These are phyloP conservation scores for Heterobasidion parviporum DNA, from an alignment of 1,284 basidiomycete species.

Conservation along the genomic window DNA sequence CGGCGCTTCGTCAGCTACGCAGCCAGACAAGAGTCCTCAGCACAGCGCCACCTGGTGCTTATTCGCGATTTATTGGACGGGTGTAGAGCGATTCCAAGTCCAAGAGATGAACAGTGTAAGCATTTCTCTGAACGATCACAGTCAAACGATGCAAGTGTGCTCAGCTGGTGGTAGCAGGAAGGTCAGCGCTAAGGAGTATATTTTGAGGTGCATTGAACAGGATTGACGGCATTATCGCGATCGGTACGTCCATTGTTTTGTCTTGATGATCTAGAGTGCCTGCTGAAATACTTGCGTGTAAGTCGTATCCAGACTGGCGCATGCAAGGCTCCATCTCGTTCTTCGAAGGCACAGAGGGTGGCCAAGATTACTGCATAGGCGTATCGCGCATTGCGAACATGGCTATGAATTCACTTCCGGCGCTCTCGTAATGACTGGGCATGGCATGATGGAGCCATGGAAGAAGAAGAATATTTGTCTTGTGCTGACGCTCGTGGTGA, in stretches of 20 bases:
- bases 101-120: slow-evolving; percentile 28
- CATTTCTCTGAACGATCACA: slow-evolving; percentile 25
- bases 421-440: slow-evolving; percentile 56
- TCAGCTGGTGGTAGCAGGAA: slow-evolving; percentile 38
- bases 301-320: slow-evolving; percentile 55
- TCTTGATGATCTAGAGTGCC: not conserved
- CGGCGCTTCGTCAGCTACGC: too few relatives aligned
- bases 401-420: slow-evolving; percentile 50
- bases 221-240: slow-evolving; percentile 52
- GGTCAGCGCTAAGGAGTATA: slow-evolving; percentile 36
- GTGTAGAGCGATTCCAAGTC: slow-evolving; percentile 23
- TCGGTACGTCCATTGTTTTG: slow-evolving; percentile 30
- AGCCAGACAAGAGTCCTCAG: too few relatives aligned
- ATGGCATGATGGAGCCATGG: slow-evolving; percentile 29
- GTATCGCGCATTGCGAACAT: slow-evolving; percentile 27
- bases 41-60: slow-evolving; percentile 42
- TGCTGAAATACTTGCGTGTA: slow-evolving; percentile 32
- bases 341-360: slow-evolving; percentile 61
- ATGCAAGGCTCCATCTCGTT: slow-evolving; percentile 61
- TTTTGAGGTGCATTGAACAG: slow-evolving; percentile 48
- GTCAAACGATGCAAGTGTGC: slow-evolving; percentile 37
- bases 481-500: slow-evolving; percentile 10
- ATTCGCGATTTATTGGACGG: slow-evolving; percentile 30
- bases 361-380: slow-evolving; percentile 40
- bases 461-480: slow-evolving; percentile 22